Conservation (phyloP, 1,284 basidiomycete species). For the Lentinula novae-zelandiae region DNA sequence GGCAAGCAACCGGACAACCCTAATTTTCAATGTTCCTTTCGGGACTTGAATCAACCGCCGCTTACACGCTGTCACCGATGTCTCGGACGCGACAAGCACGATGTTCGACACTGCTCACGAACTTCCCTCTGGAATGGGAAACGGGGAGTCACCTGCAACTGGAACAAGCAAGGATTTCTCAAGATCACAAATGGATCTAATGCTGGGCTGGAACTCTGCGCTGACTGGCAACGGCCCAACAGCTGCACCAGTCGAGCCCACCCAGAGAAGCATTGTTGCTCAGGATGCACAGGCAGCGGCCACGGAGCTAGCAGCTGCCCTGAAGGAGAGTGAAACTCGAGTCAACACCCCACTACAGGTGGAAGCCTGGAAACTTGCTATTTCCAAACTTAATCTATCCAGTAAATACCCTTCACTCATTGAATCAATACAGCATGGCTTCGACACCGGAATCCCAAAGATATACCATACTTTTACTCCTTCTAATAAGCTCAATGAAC, state of each 20-base stretch:
- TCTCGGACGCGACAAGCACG: neutral
- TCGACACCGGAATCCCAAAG: constrained; percentile 8
- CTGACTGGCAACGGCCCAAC: neutral
- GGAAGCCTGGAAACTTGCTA: neutral
- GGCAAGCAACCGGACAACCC: neutral
- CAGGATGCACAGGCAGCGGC: neutral
- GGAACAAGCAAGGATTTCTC: neutral
- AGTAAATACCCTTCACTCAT: constrained; percentile 9
- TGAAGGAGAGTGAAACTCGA: neutral
- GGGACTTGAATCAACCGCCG: neutral
- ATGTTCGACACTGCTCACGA: neutral
- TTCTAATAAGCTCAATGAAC: neutral
- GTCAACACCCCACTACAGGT: constrained; percentile 4
- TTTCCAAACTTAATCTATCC: neutral
- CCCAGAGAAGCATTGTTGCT: constrained; percentile 1
- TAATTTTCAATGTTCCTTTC: constrained; percentile 9
- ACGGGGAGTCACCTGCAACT: constrained; percentile 8
- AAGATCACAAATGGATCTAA: neutral
- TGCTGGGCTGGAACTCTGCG: neutral
- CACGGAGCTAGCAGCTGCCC: constrained; percentile 12
- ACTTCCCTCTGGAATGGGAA: constrained; percentile 14
- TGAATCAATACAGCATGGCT: constrained; percentile 8
- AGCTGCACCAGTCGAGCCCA: constrained; percentile 12
- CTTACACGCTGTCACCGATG: neutral
- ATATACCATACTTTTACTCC: constrained; percentile 10